Conservation (phyloP, 345 rosid species). For the Brassica juncea region DNA sequence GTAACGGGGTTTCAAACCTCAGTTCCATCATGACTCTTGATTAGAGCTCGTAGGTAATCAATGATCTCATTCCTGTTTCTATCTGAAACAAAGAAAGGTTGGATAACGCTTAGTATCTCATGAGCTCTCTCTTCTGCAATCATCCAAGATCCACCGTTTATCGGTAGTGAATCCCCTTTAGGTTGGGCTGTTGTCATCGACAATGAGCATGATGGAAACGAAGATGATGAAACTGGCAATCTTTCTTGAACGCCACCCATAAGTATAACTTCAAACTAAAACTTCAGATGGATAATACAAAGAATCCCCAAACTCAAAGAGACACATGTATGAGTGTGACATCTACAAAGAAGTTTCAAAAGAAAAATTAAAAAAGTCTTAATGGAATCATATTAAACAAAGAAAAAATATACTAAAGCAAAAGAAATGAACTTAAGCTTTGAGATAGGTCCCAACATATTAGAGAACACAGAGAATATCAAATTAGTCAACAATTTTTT, state of each 20-base stretch:
- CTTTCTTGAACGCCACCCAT: constrained; percentile 64
- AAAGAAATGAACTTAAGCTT: neutral
- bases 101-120: constrained; percentile 70
- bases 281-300: constrained; percentile 28
- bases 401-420: neutral
- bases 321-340: constrained; percentile 8
- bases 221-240: constrained; percentile 47
- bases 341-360: constrained; percentile 26
- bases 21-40: constrained; percentile 52
- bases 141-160: constrained; percentile 61
- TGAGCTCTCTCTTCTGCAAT: constrained; percentile 71
- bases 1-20: constrained; percentile 56
- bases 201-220: constrained; percentile 46
- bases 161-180: constrained; percentile 40
- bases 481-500: neutral
- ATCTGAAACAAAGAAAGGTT: constrained; percentile 68
- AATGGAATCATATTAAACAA: neutral
- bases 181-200: constrained; percentile 39
- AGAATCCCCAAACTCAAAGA: constrained; percentile 11
- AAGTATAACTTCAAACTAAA: constrained; percentile 32
- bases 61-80: constrained; percentile 61
- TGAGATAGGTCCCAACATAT: neutral
- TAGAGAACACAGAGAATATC: neutral
- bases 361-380: neutral
- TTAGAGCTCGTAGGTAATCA: constrained; percentile 53